Evolutionary conservation across 1,284 basidiomycete species (phyloP).

Genomic region (Leccinum subspadiceum): DNA sequence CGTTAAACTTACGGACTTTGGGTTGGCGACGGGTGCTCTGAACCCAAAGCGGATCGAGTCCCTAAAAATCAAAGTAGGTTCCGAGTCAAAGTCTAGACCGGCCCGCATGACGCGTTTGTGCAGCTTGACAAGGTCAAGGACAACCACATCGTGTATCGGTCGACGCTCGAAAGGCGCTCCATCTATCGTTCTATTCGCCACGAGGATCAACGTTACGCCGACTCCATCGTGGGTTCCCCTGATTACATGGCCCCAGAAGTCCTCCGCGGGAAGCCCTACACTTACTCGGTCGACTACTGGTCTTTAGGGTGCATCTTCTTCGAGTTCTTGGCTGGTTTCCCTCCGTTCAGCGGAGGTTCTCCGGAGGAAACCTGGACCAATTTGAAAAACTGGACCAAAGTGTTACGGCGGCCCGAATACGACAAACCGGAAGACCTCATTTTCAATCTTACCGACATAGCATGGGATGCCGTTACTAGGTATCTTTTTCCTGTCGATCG

Average conservation of each 20-base stretch:
- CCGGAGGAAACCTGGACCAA: conserved; percentile 99
- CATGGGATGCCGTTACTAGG: conserved; percentile 96
- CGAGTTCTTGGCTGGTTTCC: conserved; percentile 96
- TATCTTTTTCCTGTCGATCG: conserved; percentile 35
- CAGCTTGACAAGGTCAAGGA: conserved; percentile 97
- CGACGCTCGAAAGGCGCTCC: conserved; percentile 92
- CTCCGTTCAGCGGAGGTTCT: conserved; percentile 94
- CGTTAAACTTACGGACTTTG: conserved; percentile 99
- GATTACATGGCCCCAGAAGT: conserved; percentile 98
- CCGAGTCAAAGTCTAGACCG: not conserved
- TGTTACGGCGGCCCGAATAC: conserved; percentile 90
- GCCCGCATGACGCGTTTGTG: conserved; percentile 2
- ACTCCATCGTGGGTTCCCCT: conserved; percentile 97
- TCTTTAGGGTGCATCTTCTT: conserved; percentile 98
- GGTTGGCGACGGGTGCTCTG: conserved; percentile 93
- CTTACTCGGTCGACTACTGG: conserved; percentile 98
- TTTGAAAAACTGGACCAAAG: conserved; percentile 96
- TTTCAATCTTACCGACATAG: conserved; percentile 92
- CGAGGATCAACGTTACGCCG: conserved; percentile 91
- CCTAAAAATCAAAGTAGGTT: conserved; percentile 80
- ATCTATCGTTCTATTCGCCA: conserved; percentile 92
- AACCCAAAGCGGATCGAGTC: conserved; percentile 96
- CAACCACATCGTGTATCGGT: conserved; percentile 86
- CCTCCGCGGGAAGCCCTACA: conserved; percentile 91
- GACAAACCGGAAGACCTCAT: conserved; percentile 95